Evolutionary conservation across 2,329 filamentous ascomycete genomes (phyloP), one percentile per base, ranked within the genome.

Genomic region (Fusarium mundagurra): DNA sequence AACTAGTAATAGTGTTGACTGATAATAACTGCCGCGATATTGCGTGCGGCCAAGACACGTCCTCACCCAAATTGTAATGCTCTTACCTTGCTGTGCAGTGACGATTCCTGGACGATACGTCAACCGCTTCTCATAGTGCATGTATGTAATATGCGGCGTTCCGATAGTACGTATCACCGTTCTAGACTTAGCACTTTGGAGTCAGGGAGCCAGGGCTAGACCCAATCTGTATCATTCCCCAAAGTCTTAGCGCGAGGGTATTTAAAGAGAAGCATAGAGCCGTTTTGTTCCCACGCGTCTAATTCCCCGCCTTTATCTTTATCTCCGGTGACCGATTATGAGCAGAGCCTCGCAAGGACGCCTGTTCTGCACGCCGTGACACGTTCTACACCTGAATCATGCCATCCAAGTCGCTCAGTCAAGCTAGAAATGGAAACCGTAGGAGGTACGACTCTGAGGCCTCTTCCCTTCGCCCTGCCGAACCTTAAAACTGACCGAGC

Each of bases 221-320:
- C 57, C 58, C 27, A 48, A 48, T 64, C 13, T 27, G 50, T 39
- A 6, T 16, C 17, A 11, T 9, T 55, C n/a, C 29, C 22, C 48
- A 69, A 44, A 33, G 50, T 41, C 65, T 69, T 50, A 64, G 67
- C 58, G 58, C 16, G n/a, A 64, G 29, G 27, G 31, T 69, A 50
- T 47, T 69, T 69, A 63, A 62, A 55, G 33, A 64, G n/a, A 27
- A 64, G 57, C 38, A 69, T 57, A 63, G 43, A 54, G 27, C 67
- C 65, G 43, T 51, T 53, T 18, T 69, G 65, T 69, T 64, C 17
- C 57, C 31, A 64, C 43, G 18, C 48, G 57, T 53, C 29, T 57
- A 45, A n/a, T 44, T 45, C 51, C 47, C 29, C 44, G 45, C 65
- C 63, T 61, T 47, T 66, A 31, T 29, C 29, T 36, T 17, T 36